phyloP scores from a whole-genome alignment of 129 eudicot species.

The Saussurea involucrata region DNA sequence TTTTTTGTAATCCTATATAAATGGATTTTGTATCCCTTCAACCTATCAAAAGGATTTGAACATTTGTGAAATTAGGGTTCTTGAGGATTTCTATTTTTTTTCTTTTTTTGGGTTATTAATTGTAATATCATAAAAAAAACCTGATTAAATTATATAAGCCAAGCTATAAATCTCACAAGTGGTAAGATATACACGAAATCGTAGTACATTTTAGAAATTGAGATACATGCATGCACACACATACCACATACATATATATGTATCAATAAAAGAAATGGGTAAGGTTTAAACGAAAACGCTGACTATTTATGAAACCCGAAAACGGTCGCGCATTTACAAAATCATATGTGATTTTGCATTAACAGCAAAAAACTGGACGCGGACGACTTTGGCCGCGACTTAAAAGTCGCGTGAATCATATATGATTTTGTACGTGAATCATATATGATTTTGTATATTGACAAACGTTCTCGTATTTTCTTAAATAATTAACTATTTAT shows the following conservation, averaged over 20 bases:
- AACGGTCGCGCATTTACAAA: too few species aligned
- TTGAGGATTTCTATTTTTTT: not conserved
- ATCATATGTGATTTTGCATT: too few species aligned
- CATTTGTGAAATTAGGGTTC: slow-evolving; percentile 20
- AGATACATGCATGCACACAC: not conserved
- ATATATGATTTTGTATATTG: too few species aligned
- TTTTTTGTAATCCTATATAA: slow-evolving; percentile 43
- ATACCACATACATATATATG: not conserved
- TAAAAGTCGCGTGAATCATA: too few species aligned
- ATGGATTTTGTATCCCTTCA: slow-evolving; percentile 23
- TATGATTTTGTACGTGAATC: too few species aligned
- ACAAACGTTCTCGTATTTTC: too few species aligned
- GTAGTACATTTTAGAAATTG: not conserved
- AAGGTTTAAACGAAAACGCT: too few species aligned
- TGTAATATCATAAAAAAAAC: slow-evolving; percentile 8
- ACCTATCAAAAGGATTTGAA: slow-evolving; percentile 22
- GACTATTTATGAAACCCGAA: too few species aligned
- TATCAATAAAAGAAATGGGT: not conserved
- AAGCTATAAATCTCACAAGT: not conserved
- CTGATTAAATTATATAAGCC: too few species aligned
- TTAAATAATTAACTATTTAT: too few species aligned
- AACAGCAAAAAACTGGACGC: too few species aligned
- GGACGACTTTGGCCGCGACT: too few species aligned
- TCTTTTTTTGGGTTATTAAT: slow-evolving; percentile 6
- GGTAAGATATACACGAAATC: not conserved